These are phyloP conservation scores for Camellia granthamiana DNA, from an alignment of 148 eudicot genomes.

Conservation along the genomic window DNA sequence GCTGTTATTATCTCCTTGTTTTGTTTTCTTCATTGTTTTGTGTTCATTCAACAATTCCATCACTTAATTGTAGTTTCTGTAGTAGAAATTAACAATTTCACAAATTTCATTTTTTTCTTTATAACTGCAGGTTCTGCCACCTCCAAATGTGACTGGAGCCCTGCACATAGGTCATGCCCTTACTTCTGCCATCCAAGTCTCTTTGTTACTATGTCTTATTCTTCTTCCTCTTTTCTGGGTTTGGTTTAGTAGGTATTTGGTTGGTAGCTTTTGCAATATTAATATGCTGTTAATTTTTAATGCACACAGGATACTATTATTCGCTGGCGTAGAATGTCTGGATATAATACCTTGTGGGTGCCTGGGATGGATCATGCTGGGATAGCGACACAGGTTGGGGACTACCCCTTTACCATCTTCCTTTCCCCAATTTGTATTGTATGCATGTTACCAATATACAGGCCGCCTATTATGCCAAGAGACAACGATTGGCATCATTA, in stretches of 20 bases:
- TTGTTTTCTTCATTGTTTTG: background rate
- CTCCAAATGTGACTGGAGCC: slow-evolving; percentile 99
- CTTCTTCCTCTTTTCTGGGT: background rate
- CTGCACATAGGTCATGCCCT: slow-evolving; percentile 98
- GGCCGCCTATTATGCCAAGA: background rate
- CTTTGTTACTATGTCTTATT: slow-evolving; percentile 4
- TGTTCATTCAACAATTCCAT: background rate
- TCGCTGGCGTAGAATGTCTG: slow-evolving; percentile 93
- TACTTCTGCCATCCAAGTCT: slow-evolving; percentile 82
- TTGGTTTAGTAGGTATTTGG: background rate
- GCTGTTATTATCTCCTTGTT: background rate
- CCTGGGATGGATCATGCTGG: slow-evolving; percentile 99
- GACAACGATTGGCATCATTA: background rate
- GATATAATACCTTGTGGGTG: slow-evolving; percentile 92
- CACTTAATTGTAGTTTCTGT: background rate
- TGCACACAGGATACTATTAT: slow-evolving; percentile 73
- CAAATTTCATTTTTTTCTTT: background rate
- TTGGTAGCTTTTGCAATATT: background rate
- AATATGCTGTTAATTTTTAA: slow-evolving; percentile 8
- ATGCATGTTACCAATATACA: background rate
- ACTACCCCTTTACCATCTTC: background rate
- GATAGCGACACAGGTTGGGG: slow-evolving; percentile 87
- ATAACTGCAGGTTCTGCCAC: slow-evolving; percentile 79
- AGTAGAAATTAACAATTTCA: background rate
- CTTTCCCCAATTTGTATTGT: background rate